Conservation (phyloP, 305 asterid species). For the Fraxinus floribunda region DNA sequence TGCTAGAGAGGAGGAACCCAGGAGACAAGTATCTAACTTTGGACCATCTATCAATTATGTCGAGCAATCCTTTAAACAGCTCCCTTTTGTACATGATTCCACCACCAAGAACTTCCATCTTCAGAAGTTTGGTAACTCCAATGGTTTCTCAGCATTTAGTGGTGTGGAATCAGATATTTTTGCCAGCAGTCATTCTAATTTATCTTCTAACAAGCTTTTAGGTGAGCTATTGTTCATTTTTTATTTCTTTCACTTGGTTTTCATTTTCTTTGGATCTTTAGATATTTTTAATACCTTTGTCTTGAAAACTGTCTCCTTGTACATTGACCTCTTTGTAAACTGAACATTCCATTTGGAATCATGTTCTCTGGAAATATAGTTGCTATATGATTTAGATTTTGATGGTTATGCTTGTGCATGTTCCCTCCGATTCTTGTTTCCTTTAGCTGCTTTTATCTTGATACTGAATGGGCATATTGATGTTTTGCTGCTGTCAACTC, state of each 20-base stretch:
- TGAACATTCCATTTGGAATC: not conserved
- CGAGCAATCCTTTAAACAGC: constrained; percentile 45
- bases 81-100: constrained; percentile 44
- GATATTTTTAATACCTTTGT: not conserved
- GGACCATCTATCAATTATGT: constrained; percentile 43
- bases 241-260: not conserved
- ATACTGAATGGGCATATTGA: not conserved
- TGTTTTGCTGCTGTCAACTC: not conserved
- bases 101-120: constrained; percentile 39
- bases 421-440: not conserved
- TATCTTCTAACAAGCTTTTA: constrained; percentile 46
- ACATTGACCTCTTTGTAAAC: not conserved
- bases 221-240: constrained; percentile 39
- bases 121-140: constrained; percentile 44
- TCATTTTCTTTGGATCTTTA: constrained; percentile 8
- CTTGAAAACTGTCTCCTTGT: not conserved
- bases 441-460: not conserved
- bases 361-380: not conserved
- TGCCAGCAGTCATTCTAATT: constrained; percentile 42
- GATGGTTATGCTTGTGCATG: not conserved
- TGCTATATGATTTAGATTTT: not conserved
- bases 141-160: constrained; percentile 50
- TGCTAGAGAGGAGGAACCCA: constrained; percentile 79
- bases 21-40: constrained; percentile 37
- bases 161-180: constrained; percentile 46